Base-by-base conservation (phyloP, 164 flowering plant genomes). In the Nelumbo lutea region DNA sequence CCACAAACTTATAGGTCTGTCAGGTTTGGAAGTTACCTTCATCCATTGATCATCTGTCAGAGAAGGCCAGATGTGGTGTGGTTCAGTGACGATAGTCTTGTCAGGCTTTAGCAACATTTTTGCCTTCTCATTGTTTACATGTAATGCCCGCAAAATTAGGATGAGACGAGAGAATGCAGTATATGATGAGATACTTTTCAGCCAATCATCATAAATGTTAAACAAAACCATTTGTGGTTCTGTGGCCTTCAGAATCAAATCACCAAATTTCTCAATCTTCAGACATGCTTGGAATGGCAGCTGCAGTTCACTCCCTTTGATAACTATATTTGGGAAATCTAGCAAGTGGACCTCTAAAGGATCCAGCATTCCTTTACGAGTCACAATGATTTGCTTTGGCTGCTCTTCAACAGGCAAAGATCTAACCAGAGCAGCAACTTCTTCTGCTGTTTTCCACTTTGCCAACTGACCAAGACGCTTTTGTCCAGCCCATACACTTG, bases 401-500 rank as follows among this genome's bases (percentile, higher is more conserved):
- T 96, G 99, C 72, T 96, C 99, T 77, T 96, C 99, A 72, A 96
- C 99, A 43, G 98, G 99, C 78, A 96, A 75, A 59, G 99, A 96
- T 60, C 99, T 87, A 47, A 96, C 99, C 68, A 96, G 87, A 45
- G 99, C 99, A 76, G 99, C 99, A 13, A 96, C 98, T 87, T 93
- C 99, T 80, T 96, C 99, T 7, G 99, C 99, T 38, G 99, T 96
- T 77, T 96, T 96, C 99, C 99, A 96, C 87, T 96, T 96, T 38
- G 99, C 99, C 61, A 96, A 78, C 84, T 96, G 98, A 67, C 99
- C 99, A 70, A 96, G 97, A 84, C 99, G 98, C 79, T 96, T 96
- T 76, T 96, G 99, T 58, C 98, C 99, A 5, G 99, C 99, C 99
- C 99, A 96, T 0, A 96, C 99, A 82, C 99, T 96, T 10, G 99